phyloP scores from a whole-genome alignment of 768 basidiomycete genomes.

The Suillus variegatus region DNA sequence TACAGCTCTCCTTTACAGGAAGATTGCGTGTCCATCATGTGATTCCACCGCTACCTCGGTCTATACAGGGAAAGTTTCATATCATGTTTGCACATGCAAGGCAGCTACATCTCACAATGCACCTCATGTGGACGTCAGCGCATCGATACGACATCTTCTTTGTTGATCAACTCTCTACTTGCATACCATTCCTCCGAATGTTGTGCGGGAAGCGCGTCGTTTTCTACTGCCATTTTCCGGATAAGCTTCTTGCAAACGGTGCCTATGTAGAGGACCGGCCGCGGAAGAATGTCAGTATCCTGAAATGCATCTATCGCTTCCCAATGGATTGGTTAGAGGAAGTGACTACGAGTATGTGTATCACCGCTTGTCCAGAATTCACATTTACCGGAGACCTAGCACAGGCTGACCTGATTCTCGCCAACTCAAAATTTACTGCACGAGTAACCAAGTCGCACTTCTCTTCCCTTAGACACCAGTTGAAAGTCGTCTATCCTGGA shows the following conservation, averaged over 20 bases:
- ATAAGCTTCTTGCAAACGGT: constrained; percentile 84
- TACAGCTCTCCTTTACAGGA: constrained; percentile 46
- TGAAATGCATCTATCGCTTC: constrained; percentile 62
- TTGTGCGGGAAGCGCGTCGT: constrained; percentile 78
- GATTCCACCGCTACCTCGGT: constrained; percentile 76
- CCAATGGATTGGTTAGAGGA: constrained; percentile 91
- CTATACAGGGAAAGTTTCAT: constrained; percentile 78
- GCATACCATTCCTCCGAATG: constrained; percentile 77
- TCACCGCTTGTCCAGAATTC: not conserved
- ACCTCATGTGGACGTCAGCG: constrained; percentile 54
- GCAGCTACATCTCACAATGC: constrained; percentile 77
- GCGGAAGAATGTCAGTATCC: constrained; percentile 37
- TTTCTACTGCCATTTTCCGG: constrained; percentile 98
- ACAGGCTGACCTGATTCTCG: constrained; percentile 87
- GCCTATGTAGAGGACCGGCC: constrained; percentile 55
- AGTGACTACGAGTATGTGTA: constrained; percentile 73
- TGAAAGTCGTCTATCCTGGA: constrained; percentile 91
- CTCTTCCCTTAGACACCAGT: constrained; percentile 58
- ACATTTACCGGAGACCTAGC: constrained; percentile 43
- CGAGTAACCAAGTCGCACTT: constrained; percentile 78
- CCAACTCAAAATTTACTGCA: constrained; percentile 91
- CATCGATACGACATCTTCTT: constrained; percentile 79
- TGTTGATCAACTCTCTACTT: constrained; percentile 94
- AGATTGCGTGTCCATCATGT: constrained; percentile 77
- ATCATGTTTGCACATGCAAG: constrained; percentile 87